phyloP scores from a whole-genome alignment of 1,284 basidiomycete species.

The Trichosporon asahii region DNA sequence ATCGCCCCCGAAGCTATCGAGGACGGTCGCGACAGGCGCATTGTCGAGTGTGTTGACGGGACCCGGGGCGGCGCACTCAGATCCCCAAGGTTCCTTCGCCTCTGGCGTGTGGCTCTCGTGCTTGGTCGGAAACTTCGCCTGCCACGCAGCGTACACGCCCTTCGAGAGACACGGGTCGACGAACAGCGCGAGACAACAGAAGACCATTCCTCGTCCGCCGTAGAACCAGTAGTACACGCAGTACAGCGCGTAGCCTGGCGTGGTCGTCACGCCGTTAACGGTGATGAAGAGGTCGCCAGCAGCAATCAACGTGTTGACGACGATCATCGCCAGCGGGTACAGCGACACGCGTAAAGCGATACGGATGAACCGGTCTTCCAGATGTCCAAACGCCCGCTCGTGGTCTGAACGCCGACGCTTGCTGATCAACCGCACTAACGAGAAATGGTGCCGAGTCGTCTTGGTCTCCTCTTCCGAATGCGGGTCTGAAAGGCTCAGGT shows the following conservation, averaged over 20 bases:
- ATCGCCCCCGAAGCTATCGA: not conserved
- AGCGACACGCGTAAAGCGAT: conserved; percentile 30
- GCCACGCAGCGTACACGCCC: conserved; percentile 15
- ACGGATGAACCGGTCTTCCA: conserved; percentile 25
- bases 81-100: not conserved
- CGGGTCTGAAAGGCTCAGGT: conserved; percentile 19
- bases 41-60: not conserved
- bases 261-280: conserved; percentile 13
- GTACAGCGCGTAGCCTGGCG: conserved; percentile 22
- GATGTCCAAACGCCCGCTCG: conserved; percentile 17
- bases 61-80: not conserved
- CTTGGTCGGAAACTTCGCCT: conserved; percentile 5
- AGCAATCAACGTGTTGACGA: conserved; percentile 32
- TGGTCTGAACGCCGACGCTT: conserved; percentile 11
- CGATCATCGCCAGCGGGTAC: conserved; percentile 29
- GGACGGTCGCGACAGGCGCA: not conserved
- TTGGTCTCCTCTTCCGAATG: conserved; percentile 27
- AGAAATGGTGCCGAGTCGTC: conserved; percentile 22
- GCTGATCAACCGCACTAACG: conserved; percentile 7
- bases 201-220: conserved; percentile 20
- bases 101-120: not conserved
- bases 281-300: conserved; percentile 26
- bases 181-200: conserved; percentile 19
- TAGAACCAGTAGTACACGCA: conserved; percentile 26
- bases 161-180: conserved; percentile 23